These are phyloP conservation scores for Ballota nigra DNA, from an alignment of 257 asterid genomes.

Conservation along the genomic window DNA sequence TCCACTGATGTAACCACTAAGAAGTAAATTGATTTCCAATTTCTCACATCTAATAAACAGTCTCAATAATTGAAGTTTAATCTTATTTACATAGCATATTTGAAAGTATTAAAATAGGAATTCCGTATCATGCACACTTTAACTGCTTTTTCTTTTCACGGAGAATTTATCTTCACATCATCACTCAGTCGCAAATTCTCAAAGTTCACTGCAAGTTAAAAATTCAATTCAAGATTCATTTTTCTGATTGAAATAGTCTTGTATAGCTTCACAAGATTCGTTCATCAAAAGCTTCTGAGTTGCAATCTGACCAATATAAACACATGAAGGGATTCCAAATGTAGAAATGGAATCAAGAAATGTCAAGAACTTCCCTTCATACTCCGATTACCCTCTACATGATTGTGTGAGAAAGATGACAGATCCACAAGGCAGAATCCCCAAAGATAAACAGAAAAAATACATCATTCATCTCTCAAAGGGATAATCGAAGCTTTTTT, in stretches of 20 bases:
- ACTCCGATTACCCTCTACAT: background rate
- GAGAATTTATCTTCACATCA: too few relatives aligned
- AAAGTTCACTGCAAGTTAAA: background rate
- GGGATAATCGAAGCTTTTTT: slow-evolving; percentile 51
- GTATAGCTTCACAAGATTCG: background rate
- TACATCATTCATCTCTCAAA: slow-evolving; percentile 26
- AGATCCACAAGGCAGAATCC: slow-evolving; percentile 23
- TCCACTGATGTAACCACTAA: background rate
- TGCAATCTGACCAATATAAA: too few relatives aligned
- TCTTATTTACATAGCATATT: background rate
- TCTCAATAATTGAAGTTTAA: background rate
- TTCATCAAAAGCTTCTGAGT: too few relatives aligned
- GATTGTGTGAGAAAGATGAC: background rate
- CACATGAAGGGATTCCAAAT: background rate
- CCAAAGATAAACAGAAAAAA: background rate
- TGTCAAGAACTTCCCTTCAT: too few relatives aligned
- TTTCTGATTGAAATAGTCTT: too few relatives aligned
- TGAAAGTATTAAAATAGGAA: too few relatives aligned
- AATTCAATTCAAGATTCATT: background rate
- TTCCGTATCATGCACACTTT: too few relatives aligned
- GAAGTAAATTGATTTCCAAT: background rate
- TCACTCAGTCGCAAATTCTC: too few relatives aligned
- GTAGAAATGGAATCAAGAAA: background rate
- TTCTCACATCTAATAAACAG: too few relatives aligned
- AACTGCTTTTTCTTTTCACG: too few relatives aligned